Base-by-base conservation (phyloP, 192 early-diverging fungal species). In the Gigaspora rosea region DNA sequence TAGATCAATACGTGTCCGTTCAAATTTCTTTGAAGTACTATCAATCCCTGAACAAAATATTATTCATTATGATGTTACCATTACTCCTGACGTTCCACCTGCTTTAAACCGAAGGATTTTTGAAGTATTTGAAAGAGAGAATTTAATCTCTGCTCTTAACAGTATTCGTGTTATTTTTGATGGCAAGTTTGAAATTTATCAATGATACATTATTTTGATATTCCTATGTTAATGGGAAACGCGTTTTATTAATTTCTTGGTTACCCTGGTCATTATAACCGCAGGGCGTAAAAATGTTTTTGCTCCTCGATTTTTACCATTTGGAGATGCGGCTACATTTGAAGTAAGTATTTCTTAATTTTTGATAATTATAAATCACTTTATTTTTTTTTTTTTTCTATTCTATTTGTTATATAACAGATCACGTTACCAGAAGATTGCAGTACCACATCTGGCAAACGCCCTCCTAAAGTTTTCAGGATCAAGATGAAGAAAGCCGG, bases 61-160 rank as follows among this genome's bases (percentile, higher is more conserved):
- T 58, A 86, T 94, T 82, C 96, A 96, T 76, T 96, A 96, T 82
- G 94, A 95, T 74, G 82, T 98, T 9, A 86, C 82, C 11, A 89
- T 98, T 35, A 79, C 79, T 12, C 93, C 95, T 10, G 90, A 93
- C 58, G 91, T 94, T 46, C 94, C 94, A 9, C 86, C 90, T 7
- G 88, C 89, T 0, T 87, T 95, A 41, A 90, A 92, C 77, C 68
- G 92, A 12, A 82, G 85, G 15, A 79, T 95, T n/a, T 94, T 87
- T 78, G 82, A 87, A 61, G 69, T 86, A 22, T 92, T 90, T 84
- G 87, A 91, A 52, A 81, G 78, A 5, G 59, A 82, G 5, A 79
- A 86, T 72, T 77, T 85, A 2, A 79, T 84, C 9, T 83, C 85
- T 8, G 85, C 83, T 13, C 85, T 96, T 1, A 81, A 82, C 11